Base-by-base conservation (phyloP, 2,329 filamentous ascomycete genomes). In the Colletotrichum orbiculare region DNA sequence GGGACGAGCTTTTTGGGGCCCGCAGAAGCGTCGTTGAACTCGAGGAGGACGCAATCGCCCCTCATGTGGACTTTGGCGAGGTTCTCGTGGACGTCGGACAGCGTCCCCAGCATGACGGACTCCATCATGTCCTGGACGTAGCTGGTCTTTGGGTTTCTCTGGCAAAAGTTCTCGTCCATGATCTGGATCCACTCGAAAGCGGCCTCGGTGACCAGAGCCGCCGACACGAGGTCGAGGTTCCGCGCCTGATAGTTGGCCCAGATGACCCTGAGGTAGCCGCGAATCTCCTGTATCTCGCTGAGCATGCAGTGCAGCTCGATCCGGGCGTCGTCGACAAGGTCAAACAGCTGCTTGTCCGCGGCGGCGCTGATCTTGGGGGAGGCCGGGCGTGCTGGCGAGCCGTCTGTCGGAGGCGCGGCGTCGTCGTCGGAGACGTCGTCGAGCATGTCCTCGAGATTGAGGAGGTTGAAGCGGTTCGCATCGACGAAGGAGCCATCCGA, bases 241-340 rank as follows among this genome's bases (percentile, higher is more conserved):
- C 52, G 17, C 6, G 38, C 39, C 13, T 35, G 9, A 34, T 45
- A 54, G 11, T 54, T n/a, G 8, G 6, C 1, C 52, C 52, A 54
- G 12, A 54, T 2, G 5, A 2, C 13, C 8, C 15, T 12, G 12
- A 54, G 4, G 13, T 54, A 38, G 4, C 4, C 6, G 8, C 52
- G 52, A 1, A 54, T 43, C 11, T 54, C 39, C 4, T 25, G n/a
- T 6, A 54, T 35, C 11, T 54, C 52, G 6, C 7, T 8, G 3
- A 54, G 12, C 9, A 54, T 25, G 13, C 52, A 54, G 12, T 10
- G n/a, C 17, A 54, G 39, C 13, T 54, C 52, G 8, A 54, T 37
- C 25, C 39, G 12, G 15, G 52, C 25, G 17, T 54, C 52, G 5
- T 54, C 52, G 52, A 54, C 39, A 2, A 54, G 52, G 6, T 50